Base-by-base conservation (phyloP, 148 eudicot species). In the Agrostemma githago region DNA sequence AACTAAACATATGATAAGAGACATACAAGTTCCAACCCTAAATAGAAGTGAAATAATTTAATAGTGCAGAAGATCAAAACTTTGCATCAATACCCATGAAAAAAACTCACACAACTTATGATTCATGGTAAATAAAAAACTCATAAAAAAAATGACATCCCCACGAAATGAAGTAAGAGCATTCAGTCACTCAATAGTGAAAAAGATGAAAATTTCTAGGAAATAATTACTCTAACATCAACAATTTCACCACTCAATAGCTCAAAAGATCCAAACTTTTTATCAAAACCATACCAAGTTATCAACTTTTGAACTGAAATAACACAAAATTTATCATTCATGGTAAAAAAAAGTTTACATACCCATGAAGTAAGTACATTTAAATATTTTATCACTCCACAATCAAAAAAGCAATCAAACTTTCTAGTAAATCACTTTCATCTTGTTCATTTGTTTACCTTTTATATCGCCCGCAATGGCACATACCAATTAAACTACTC, bases 241-340 rank as follows among this genome's bases (percentile, higher is more conserved):
- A 48, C 53, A 8, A 8, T 48, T 10, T 48, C 53, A 48, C 2
- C 40, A 64, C 14, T 14, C 9, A 14, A 64, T 3, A 38, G 19
- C 39, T 64, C 68, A 64, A 64, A 63, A 63, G 65, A 61, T 61
- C 65, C 21, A 20, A 61, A 61, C 65, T 61, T 21, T 61, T 14
- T 61, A 61, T 61, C 2, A 20, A 20, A 6, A 20, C 38, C 34
- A 61, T 8, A 8, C 26, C 65, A 61, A 61, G 65, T 8, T 6
- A 20, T 8, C 8, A 61, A 17, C 34, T 61, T 60, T 19, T 2
- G 8, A 19, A 3, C 17, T 14, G 26, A 58, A n/a, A 5, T 20
- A 60, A 60, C 21, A 19, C 64, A 60, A 60, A 6, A 8, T 19
- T 19, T 60, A 60, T 57, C 16, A 57, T 4, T 15, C 19, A 4